Percentiles rank a stretch among this genome's conserved stretches.
phyloP scores from a whole-genome alignment of 257 asterid genomes.

The Solanum microdontum region DNA sequence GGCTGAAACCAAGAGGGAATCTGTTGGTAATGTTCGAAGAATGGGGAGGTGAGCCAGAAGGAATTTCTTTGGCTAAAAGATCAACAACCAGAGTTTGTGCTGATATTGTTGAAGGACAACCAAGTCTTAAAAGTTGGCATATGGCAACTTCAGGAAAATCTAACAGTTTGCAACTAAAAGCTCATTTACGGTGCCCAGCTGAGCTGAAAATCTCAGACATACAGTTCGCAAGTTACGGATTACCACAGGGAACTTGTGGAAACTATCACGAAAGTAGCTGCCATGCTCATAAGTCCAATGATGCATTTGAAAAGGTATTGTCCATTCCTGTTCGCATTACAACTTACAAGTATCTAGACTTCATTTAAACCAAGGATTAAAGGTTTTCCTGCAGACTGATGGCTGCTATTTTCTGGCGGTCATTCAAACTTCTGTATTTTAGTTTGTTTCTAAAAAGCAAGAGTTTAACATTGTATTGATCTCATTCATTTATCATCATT shows the following conservation, averaged over 20 bases:
- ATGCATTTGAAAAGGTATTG: constrained; percentile 4
- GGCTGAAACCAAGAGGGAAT: constrained; percentile 14
- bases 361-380: neutral
- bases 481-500: neutral
- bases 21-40: constrained; percentile 16
- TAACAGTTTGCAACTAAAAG: neutral
- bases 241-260: constrained; percentile 4
- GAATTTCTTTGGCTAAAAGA: constrained; percentile 9
- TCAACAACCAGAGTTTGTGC: constrained; percentile 1
- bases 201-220: constrained; percentile 1
- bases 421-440: neutral
- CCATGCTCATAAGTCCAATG: neutral
- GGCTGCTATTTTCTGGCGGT: neutral
- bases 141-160: neutral
- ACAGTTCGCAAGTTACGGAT: constrained; percentile 3
- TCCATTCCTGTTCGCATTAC: neutral
- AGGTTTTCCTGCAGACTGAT: neutral
- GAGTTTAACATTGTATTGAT: neutral
- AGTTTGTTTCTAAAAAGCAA: neutral
- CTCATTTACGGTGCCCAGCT: neutral
- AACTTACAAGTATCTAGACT: neutral
- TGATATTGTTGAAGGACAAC: neutral
- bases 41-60: constrained; percentile 10
- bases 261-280: neutral
- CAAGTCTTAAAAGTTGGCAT: neutral